Evolutionary conservation across 192 early-diverging fungal genomes (phyloP), one percentile per base, ranked within the genome.

Genomic region (Blastocladiella britannica): DNA sequence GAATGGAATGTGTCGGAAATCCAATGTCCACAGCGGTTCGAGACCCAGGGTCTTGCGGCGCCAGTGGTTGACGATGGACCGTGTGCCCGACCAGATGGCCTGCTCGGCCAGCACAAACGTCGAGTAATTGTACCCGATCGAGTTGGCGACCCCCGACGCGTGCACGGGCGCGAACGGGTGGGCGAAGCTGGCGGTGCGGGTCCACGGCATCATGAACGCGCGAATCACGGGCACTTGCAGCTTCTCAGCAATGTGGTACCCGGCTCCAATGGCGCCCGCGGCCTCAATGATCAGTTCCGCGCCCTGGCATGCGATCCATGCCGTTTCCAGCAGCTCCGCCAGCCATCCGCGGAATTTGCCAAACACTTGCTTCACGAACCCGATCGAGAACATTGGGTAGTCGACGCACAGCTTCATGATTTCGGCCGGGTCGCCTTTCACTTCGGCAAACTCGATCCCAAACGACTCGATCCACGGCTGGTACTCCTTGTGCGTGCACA

Each of bases 151-250:
- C 6, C 37, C 37, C 12, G 15, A 20, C 37, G 37, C 37, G 37
- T 9, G 70, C 5, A 73, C 71, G 0, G 78, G 72, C 3, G 75
- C 78, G 47, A 84, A 75, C 3, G 84, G 82, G 58, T 86, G 84
- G 28, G 84, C 82, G 59, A 80, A 86, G 7, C 70, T 65, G 25
- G 72, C 60, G n/a, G 84, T 86, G 8, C 79, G 65, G n/a, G 78
- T 82, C 84, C 82, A 83, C 4, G 82, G 82, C 78, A 86, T 82
- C 7, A 82, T 72, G 60, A 85, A 81, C 22, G 80, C 73, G 23
- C 72, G 54, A 63, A 81, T 81, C 56, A 77, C 81, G 29, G 83
- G 78, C 28, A 85, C 71, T 66, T 67, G 56, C 7, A 77, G 60
- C 55, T 63, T 67, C 64, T 85, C 82, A 0, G 82, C 81, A 59